Base-by-base conservation (phyloP, 1,284 basidiomycete species). In the Bothia castanella region DNA sequence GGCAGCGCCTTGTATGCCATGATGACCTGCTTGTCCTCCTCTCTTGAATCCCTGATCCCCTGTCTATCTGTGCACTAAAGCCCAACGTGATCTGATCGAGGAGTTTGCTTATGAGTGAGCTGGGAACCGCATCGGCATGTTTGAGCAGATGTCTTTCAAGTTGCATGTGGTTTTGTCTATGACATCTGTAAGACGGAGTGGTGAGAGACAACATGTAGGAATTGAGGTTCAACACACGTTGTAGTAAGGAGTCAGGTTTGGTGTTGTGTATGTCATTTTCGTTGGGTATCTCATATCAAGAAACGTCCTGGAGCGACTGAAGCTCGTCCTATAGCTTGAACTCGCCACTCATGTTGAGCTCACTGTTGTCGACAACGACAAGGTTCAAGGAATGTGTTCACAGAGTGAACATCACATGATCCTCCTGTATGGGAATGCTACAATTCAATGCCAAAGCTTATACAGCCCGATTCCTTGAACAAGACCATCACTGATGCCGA, bases 81-180 rank as follows among this genome's bases (percentile, higher is more conserved):
- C 82, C 89, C 9, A 87, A 89, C 1, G 78, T 73, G 44, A 92
- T 72, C 2, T 87, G 85, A 67, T 92, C 90, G 35, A 92, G 75
- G 1, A 92, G 72, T 62, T 92, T 92, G 71, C 70, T 83, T 79
- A 89, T 87, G 47, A 81, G 71, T 0, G 73, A 59, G 10, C 80
- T 79, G 3, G 80, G 75, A 4, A 91, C 76, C 2, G 70, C 62
- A 32, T 81, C 76, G 1, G 85, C 76, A 58, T 84, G 71, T 67
- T 90, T 91, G 60, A 94, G 75, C 9, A 94, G 73, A 55, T 85
- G 3, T 78, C 70, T 23, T 89, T 84, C 17, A 87, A 84, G 17
- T 82, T 80, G 43, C 84, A 77, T 4, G 89, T 86, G 35, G 91
- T 80, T 5, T 80, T 74, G 56, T 85, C 85, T 44, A 96, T 88